Base-by-base conservation (phyloP, 2,329 filamentous ascomycete species). In the Aspergillus quadricinctus region DNA sequence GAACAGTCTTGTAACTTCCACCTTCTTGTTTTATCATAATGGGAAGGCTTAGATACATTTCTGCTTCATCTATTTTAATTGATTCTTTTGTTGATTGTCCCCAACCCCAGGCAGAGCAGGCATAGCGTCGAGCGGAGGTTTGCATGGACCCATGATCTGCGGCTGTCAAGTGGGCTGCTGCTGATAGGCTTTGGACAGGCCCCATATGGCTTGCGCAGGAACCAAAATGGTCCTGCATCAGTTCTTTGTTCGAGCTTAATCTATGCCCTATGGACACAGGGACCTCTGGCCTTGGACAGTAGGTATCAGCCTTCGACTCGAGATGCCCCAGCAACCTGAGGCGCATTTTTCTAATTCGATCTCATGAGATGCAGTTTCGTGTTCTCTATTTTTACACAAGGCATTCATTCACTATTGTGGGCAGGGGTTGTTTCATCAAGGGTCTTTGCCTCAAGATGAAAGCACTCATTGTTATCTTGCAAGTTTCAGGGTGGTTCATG, bases 161-260 rank as follows among this genome's bases (percentile, higher is more conserved):
- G 51, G 49, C 56, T 58, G 51, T 50, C 43, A 57, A 51, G 45
- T 40, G 51, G 53, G n/a, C 31, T 49, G 23, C 31, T 37, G 14
- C 23, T 29, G 49, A 57, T 57, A 59, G 53, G 46, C 54, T 57
- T 55, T 49, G 55, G 52, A 41, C 49, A 46, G 53, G 49, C 50
- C 52, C 50, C 43, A 48, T 52, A 60, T 61, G 59, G 51, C 57
- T 57, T 64, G 57, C 60, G 63, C 65, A 69, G 62, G 62, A 66
- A 66, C 66, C 41, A 35, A 28, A 59, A 49, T 48, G 56, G 54
- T 57, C 59, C 58, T 54, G 52, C 57, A 25, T 23, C 43, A 27
- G 59, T 56, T 52, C 35, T 41, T 43, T 41, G 21, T 43, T 43
- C 23, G 14, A 11, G 50, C 59, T 53, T 40, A 35, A 27, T 46